phyloP scores from a whole-genome alignment of 169 alveolate genomes.

The Plasmodium relictum region DNA sequence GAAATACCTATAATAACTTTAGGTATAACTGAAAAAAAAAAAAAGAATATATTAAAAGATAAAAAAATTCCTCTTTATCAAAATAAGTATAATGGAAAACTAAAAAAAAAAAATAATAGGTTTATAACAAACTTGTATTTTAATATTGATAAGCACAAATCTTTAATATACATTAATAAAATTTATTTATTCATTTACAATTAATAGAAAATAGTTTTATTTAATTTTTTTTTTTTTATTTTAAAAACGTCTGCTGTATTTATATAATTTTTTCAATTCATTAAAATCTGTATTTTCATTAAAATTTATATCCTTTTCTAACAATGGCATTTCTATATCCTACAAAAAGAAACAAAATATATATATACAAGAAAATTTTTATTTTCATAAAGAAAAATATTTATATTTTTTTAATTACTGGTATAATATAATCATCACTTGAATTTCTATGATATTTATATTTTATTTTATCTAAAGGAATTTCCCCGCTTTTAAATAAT shows the following conservation, averaged over 20 bases:
- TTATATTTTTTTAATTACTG: conserved; percentile 26
- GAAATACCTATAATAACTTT: conserved; percentile 52
- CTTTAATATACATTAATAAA: conserved; percentile 67
- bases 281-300: conserved; percentile 66
- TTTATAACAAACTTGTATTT: conserved; percentile 68
- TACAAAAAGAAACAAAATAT: background rate
- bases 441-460: conserved; percentile 38
- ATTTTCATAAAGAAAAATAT: background rate
- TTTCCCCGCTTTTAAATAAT: conserved; percentile 35
- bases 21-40: conserved; percentile 39
- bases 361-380: background rate
- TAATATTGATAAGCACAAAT: conserved; percentile 64
- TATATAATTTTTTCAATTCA: conserved; percentile 42
- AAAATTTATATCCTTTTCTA: conserved; percentile 47
- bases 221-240: background rate
- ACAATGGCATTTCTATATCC: conserved; percentile 73
- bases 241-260: conserved; percentile 58
- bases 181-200: conserved; percentile 53
- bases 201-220: background rate
- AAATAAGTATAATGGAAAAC: conserved; percentile 62
- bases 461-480: conserved; percentile 65
- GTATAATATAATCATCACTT: conserved; percentile 65
- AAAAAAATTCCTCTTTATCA: conserved; percentile 73
- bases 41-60: conserved; percentile 59
- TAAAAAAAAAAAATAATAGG: conserved; percentile 51